These are phyloP conservation scores for Brasenia schreberi DNA, from an alignment of 164 flowering plant genomes.

Conservation along the genomic window DNA sequence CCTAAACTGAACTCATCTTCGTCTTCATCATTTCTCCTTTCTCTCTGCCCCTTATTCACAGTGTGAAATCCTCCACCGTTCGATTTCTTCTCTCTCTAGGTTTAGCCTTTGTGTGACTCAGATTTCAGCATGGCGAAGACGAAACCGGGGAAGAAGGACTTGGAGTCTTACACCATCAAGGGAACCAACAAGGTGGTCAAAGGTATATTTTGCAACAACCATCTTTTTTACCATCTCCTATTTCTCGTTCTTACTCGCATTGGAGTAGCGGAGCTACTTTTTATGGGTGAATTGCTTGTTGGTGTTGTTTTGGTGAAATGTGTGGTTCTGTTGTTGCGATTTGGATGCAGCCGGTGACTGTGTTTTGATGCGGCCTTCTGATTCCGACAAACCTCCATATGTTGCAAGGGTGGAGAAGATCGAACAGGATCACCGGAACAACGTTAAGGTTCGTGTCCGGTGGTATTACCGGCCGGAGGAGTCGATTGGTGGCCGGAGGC, in stretches of 20 bases:
- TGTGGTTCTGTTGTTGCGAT: neutral
- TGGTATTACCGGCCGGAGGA: conserved; percentile 79
- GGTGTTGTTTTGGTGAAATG: neutral
- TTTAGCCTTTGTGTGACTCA: neutral
- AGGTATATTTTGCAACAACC: conserved; percentile 8
- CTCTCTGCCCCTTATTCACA: neutral
- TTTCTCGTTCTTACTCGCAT: neutral
- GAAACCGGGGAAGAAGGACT: conserved; percentile 19
- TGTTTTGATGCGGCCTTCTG: conserved; percentile 64
- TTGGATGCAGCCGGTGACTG: conserved; percentile 44
- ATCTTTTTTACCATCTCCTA: neutral
- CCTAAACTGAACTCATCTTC: too few species aligned
- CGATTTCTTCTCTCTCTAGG: conserved; percentile 1
- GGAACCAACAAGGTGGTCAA: conserved; percentile 18
- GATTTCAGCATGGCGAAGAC: conserved; percentile 15
- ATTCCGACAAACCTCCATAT: conserved; percentile 52
- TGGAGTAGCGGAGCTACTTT: neutral
- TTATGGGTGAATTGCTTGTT: neutral
- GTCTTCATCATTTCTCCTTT: too few species aligned
- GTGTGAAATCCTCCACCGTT: too few species aligned
- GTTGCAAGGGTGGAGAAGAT: conserved; percentile 59
- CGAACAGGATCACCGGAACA: conserved; percentile 46
- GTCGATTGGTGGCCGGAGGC: conserved; percentile 55
- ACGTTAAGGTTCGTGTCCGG: conserved; percentile 45
- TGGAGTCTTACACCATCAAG: conserved; percentile 19